phyloP scores from a whole-genome alignment of 73 alveolate species.

The Stentor coeruleus region DNA sequence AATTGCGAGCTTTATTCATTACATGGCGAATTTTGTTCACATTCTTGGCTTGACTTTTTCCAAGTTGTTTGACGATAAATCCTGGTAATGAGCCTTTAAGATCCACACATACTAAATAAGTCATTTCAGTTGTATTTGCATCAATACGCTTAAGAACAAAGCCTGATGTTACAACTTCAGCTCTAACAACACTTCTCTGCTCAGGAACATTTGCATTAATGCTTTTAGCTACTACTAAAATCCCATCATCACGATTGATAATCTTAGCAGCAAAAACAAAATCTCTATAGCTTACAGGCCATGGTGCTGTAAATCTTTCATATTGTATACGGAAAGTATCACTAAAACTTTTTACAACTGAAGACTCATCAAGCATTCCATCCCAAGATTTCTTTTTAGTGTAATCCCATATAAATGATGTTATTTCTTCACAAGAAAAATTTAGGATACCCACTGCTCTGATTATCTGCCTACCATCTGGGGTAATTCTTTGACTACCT shows the following conservation, averaged over 20 bases:
- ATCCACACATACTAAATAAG: constrained; percentile 4
- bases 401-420: not conserved
- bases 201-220: not conserved
- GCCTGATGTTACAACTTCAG: not conserved
- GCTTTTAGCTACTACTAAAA: not conserved
- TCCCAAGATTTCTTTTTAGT: not conserved
- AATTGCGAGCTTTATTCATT: too few relatives aligned
- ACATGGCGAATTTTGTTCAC: too few relatives aligned
- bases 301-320: not conserved
- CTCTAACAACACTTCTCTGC: not conserved
- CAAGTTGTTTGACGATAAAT: not conserved
- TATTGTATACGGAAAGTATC: not conserved
- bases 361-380: not conserved
- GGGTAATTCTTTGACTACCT: not conserved
- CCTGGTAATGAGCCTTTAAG: not conserved
- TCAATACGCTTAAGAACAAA: not conserved
- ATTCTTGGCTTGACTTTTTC: not conserved
- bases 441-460: not conserved
- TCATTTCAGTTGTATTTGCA: not conserved
- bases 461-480: not conserved
- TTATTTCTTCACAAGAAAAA: not conserved
- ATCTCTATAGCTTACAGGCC: not conserved
- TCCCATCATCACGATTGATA: not conserved
- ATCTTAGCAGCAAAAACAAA: not conserved
- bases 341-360: not conserved